These are phyloP conservation scores for Termitomyces heimii DNA, from an alignment of 768 basidiomycete species.

Conservation along the genomic window DNA sequence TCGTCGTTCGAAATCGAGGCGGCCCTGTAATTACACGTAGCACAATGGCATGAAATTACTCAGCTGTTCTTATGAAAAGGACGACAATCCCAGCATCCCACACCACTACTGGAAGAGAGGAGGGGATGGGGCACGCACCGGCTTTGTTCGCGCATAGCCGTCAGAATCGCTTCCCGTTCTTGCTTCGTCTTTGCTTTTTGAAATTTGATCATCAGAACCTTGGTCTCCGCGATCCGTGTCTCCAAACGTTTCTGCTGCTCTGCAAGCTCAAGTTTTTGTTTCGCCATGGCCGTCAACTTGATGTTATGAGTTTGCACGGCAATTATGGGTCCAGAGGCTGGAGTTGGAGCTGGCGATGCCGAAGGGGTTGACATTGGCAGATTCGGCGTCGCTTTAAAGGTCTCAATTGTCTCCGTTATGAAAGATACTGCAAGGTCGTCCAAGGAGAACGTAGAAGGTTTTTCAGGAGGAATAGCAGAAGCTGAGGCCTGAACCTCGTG, in stretches of 20 bases:
- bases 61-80: constrained; percentile 10
- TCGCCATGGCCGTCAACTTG: neutral
- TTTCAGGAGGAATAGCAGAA: constrained; percentile 11
- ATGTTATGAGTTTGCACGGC: neutral
- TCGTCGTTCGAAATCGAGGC: constrained; percentile 27
- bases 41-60: constrained; percentile 16
- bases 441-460: constrained; percentile 23
- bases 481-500: neutral
- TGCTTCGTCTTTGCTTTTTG: constrained; percentile 39
- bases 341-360: neutral
- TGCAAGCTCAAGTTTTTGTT: constrained; percentile 28
- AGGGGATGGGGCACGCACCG: constrained; percentile 37
- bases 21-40: constrained; percentile 20
- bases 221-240: constrained; percentile 47
- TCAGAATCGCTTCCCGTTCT: constrained; percentile 43
- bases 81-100: constrained; percentile 7
- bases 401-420: constrained; percentile 51
- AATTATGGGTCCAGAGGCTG: neutral
- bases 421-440: constrained; percentile 54
- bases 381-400: constrained; percentile 24
- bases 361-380: constrained; percentile 2
- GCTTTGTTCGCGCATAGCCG: constrained; percentile 40
- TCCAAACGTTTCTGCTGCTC: constrained; percentile 44
- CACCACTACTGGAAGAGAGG: neutral
- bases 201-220: constrained; percentile 42